These are phyloP conservation scores for Ustilago tritici DNA, from an alignment of 1,284 basidiomycete genomes.

Conservation along the genomic window DNA sequence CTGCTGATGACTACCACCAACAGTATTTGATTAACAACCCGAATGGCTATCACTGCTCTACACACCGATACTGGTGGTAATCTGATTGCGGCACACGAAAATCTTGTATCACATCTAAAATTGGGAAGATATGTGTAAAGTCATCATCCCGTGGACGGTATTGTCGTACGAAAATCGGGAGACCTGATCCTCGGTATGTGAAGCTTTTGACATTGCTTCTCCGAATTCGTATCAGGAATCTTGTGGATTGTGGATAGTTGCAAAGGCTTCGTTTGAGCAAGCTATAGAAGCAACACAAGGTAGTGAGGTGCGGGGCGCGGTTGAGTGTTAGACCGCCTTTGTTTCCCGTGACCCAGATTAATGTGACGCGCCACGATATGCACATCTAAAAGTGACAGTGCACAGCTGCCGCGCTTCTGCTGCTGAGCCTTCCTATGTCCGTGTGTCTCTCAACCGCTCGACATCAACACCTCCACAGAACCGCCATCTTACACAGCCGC, in stretches of 20 bases:
- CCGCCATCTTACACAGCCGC: background rate
- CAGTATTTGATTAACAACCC: conserved; percentile 65
- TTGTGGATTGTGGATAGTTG: background rate
- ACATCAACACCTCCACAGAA: conserved; percentile 40
- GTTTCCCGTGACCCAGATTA: background rate
- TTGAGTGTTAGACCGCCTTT: background rate
- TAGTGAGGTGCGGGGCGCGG: background rate
- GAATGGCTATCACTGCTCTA: conserved; percentile 63
- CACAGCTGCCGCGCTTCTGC: conserved; percentile 6
- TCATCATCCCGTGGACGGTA: too few relatives aligned
- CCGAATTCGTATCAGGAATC: background rate
- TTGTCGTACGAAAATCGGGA: too few relatives aligned
- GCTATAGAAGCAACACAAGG: background rate
- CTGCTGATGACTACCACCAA: conserved; percentile 67
- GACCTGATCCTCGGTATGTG: too few relatives aligned
- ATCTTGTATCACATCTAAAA: background rate
- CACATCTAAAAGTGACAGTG: background rate
- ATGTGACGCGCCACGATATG: conserved; percentile 20
- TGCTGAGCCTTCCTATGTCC: background rate
- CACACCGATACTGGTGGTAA: conserved; percentile 55
- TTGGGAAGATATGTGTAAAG: background rate
- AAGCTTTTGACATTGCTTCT: background rate
- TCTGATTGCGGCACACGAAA: background rate
- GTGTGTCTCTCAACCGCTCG: conserved; percentile 1
- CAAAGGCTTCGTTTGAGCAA: background rate